Evolutionary conservation across 2,329 filamentous ascomycete species (phyloP), one percentile per base, ranked within the genome.

Genomic region (Zymoseptoria tritici): DNA sequence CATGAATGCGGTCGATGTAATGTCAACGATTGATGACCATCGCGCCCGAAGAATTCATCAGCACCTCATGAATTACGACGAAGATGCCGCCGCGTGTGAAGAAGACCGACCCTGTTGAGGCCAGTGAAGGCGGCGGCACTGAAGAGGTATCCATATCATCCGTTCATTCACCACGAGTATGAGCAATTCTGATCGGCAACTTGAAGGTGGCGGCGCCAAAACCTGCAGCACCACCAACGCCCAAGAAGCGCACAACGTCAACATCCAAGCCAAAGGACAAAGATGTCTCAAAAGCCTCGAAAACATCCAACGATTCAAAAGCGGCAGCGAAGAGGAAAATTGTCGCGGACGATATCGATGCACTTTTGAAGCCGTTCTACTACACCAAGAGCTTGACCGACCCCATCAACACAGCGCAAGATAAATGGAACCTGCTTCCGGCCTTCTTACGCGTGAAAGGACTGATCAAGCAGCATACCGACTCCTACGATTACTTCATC

Each of bases 381-480:
- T 85, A 85, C 68, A 84, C 81, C 62, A 89, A 88, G 72, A 80
- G 80, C 55, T 73, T 88, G 58, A 87, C 84, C 0, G 86, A 88
- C 70, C 85, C 85, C 2, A 89, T 89, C 69, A 81, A 87, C 62
- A 88, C 86, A 1, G 85, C 85, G 26, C 68, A 89, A 70, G 94
- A 99, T 79, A 99, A 99, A 81, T 97, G 93, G 85, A 96, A 97
- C 74, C 81, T 99, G 50, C 78, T 99, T 26, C 95, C 94, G 0
- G 94, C 94, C n/a, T 99, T 99, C 75, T 79, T 99, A 60, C 97
- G 97, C 76, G 92, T 97, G 70, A 99, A 99, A 77, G 92, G 92
- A 59, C 80, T 97, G 59, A 92, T 97, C 57, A 97, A 97, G 76
- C 93, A 97, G 80, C 92, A 97, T 75, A 93, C 96, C 72, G 95